Percentiles rank a stretch among this genome's conserved stretches.
These are phyloP conservation scores for Henckelia pumila DNA, from an alignment of 257 asterid genomes.

Conservation along the genomic window DNA sequence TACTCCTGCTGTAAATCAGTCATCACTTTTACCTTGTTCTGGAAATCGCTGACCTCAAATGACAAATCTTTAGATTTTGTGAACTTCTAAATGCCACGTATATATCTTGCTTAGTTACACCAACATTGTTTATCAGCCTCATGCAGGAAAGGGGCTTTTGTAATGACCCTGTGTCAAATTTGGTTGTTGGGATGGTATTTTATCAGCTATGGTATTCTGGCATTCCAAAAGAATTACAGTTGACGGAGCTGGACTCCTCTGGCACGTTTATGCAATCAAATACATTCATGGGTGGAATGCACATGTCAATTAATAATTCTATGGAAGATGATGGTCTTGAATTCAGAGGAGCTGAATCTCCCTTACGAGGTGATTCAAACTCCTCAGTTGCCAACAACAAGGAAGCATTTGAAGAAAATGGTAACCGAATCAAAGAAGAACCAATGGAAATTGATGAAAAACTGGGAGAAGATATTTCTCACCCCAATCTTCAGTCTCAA, in stretches of 20 bases:
- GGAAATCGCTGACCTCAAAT: background rate
- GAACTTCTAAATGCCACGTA: background rate
- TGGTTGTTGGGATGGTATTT: slow-evolving; percentile 72
- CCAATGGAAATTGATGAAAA: slow-evolving; percentile 35
- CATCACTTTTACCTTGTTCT: background rate
- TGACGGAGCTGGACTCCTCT: slow-evolving; percentile 37
- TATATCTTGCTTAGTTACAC: slow-evolving; percentile 1
- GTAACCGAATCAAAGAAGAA: slow-evolving; percentile 23
- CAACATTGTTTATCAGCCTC: slow-evolving; percentile 44
- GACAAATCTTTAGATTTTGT: background rate
- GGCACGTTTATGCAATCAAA: slow-evolving; percentile 35
- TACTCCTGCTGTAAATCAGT: slow-evolving; percentile 4
- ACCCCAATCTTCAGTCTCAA: slow-evolving; percentile 30
- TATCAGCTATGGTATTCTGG: slow-evolving; percentile 69
- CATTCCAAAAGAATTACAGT: slow-evolving; percentile 56
- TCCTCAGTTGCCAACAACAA: slow-evolving; percentile 68
- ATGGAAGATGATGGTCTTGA: slow-evolving; percentile 41
- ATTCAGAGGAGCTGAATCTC: slow-evolving; percentile 33
- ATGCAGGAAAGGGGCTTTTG: slow-evolving; percentile 66
- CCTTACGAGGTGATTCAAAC: slow-evolving; percentile 39
- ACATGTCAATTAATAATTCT: slow-evolving; percentile 40
- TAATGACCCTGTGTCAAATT: slow-evolving; percentile 56
- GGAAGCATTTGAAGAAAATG: slow-evolving; percentile 30
- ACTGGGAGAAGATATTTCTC: slow-evolving; percentile 36
- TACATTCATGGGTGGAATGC: slow-evolving; percentile 30